Base-by-base conservation (phyloP, 2,329 filamentous ascomycete genomes). In the Hypomyces perniciosus region DNA sequence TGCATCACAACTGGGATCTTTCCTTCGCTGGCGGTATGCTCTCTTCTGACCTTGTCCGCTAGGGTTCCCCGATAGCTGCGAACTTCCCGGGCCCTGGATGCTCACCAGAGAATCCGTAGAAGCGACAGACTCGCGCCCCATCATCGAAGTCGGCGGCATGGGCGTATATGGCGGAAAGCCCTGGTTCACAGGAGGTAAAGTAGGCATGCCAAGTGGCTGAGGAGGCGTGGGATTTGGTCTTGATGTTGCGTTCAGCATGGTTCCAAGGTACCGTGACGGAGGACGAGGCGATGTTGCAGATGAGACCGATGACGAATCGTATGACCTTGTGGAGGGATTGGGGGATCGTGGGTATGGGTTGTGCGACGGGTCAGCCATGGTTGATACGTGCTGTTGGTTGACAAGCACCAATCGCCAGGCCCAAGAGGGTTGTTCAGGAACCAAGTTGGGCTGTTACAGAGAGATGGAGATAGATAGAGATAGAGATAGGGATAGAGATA, bases 1-100 rank as follows among this genome's bases (percentile, higher is more conserved):
- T 46, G 93, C 93, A 74, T 99, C 93, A 68, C 93, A 99, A 64
- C 90, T 97, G 1, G 93, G 93, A 62, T 99, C 93, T 66, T 99
- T 99, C 59, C 93, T 81, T 58, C 93, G 79, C 68, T 99, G 93
- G 27, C 93, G 84, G 72, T 97, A 99, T 3, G 93, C 92, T 64
- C 93, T 79, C 69, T 97, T 97, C 68, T 95, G 90, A 31, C 86
- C 81, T 59, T 88, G 86, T 5, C 54, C 44, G 2, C 62, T 57
- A 80, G 64, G 58, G 67, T 60, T 75, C 77, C 65, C 65, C 13
- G 61, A 56, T 34, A 68, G 44, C n/a, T 70, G 67, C 12, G 65
- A 56, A 43, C 60, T 59, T 26, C 62, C 62, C 8, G 61, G 59
- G 12, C 75, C 76, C 29, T 79, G 80, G 12, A 78, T 81, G 62